A percentile compares a stretch with the other conserved stretches of the same genome.
Evolutionary conservation across 1,284 basidiomycete species (phyloP).

Genomic region (Puccinia novopanici): DNA sequence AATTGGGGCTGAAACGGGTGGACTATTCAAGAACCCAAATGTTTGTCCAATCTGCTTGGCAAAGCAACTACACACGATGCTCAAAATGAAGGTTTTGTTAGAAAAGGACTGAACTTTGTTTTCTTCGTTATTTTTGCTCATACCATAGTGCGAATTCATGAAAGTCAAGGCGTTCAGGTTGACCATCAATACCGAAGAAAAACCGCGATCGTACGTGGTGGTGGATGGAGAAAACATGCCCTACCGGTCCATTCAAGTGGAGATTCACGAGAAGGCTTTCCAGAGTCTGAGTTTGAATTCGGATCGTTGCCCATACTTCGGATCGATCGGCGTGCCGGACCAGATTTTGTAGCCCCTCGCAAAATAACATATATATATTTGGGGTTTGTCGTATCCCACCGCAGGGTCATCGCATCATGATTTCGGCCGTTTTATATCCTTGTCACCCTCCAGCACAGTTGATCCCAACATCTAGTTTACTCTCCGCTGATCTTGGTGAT

Average conservation of each 20-base stretch:
- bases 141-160: slow-evolving; percentile 29
- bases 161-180: slow-evolving; percentile 46
- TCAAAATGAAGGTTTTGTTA: neutral
- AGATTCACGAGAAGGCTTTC: slow-evolving; percentile 21
- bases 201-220: slow-evolving; percentile 10
- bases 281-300: slow-evolving; percentile 6
- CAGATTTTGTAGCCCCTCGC: slow-evolving; percentile 17
- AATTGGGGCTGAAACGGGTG: slow-evolving; percentile 19
- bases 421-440: too few species aligned
- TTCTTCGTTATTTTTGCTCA: slow-evolving; percentile 8
- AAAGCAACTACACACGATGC: neutral
- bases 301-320: neutral
- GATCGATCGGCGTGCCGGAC: slow-evolving; percentile 32
- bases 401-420: too few species aligned
- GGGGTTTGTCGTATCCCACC: too few species aligned
- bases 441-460: too few species aligned
- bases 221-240: slow-evolving; percentile 38
- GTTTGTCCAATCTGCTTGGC: neutral
- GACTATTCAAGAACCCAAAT: slow-evolving; percentile 26
- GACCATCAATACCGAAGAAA: slow-evolving; percentile 18
- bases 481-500: too few species aligned
- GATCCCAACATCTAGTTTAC: too few species aligned
- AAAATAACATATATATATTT: too few species aligned
- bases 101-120: neutral
- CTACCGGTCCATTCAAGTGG: slow-evolving; percentile 36